Evolutionary conservation across 495 filamentous ascomycete species (phyloP), one percentile per base, ranked within the genome.

Genomic region (Penicillium odoratum): DNA sequence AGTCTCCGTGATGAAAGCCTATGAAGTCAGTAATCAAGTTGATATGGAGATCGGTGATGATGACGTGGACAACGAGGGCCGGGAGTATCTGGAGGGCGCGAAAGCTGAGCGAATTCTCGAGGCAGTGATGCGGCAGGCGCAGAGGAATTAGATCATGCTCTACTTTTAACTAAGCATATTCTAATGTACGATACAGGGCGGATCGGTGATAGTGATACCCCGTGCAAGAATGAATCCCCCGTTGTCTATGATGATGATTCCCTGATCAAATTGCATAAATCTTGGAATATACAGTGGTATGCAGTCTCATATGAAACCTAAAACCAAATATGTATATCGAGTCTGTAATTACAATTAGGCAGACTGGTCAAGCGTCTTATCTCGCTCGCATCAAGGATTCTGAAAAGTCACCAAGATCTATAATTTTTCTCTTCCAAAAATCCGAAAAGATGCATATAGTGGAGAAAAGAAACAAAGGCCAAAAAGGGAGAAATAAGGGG

Each of bases 1-100:
- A 75, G 92, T 95, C 28, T 92, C 91, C 71, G 87, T 98, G 13
- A 88, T 84, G 65, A 83, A 75, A 53, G 90, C 88, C 4, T 98
- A 98, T 69, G 85, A 90, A 36, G 89, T 86, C 56, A 86, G 85
- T 18, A 71, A 92, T 11, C 86, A 92, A 74, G 80, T 88, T 66
- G 88, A 89, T 52, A 67, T 87, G 43, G 79, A 86, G 44, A 69
- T 78, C 7, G 83, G 81, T 3, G 81, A 74, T 53, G 74, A 76
- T 38, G 68, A 79, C 28, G 71, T 57, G 48, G 69, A 66, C 26
- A 66, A 71, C 18, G 78, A 80, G 59, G 76, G 73, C 28, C 71
- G 68, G 13, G 81, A 81, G 40, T 94, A 91, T 70, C 70, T 95
- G 8, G 92, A 91, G 34, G 90, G 89, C 2, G 83, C 85, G 62